Conservation (phyloP, 352 stramenopile genomes). For the Globisporangium paddicum region DNA sequence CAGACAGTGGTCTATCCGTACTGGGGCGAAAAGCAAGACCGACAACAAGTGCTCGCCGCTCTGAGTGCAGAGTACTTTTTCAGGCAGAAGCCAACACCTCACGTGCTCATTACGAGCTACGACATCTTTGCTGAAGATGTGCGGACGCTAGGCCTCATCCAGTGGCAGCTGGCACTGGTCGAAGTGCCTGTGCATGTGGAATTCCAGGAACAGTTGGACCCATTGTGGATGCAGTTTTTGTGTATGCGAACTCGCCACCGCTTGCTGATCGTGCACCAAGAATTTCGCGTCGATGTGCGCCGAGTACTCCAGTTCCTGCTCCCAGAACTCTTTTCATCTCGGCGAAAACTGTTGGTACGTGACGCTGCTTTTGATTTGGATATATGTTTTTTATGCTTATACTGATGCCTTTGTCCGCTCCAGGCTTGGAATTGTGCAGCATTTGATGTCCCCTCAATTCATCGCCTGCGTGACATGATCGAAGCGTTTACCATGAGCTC, state of each 20-base stretch:
- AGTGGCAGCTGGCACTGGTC: constrained; percentile 43
- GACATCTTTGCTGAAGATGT: constrained; percentile 54
- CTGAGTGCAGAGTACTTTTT: constrained; percentile 35
- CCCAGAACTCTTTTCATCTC: constrained; percentile 60
- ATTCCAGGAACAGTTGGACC: constrained; percentile 18
- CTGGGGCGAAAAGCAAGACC: constrained; percentile 43
- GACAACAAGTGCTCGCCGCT: constrained; percentile 27
- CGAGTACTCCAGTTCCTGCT: constrained; percentile 64
- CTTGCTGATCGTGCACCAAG: constrained; percentile 37
- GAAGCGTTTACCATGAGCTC: constrained; percentile 31
- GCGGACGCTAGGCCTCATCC: constrained; percentile 26
- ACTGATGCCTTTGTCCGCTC: background rate
- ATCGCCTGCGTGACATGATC: constrained; percentile 34
- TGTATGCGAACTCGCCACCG: constrained; percentile 61
- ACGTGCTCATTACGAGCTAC: constrained; percentile 57
- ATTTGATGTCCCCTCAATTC: constrained; percentile 38
- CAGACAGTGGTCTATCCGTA: constrained; percentile 41
- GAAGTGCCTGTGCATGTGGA: constrained; percentile 27
- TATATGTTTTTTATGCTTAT: background rate
- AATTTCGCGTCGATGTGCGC: constrained; percentile 36
- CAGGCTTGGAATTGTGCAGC: constrained; percentile 69
- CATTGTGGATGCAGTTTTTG: constrained; percentile 48
- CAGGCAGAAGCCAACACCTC: constrained; percentile 17
- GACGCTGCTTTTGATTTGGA: background rate
- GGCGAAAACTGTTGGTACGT: constrained; percentile 69